Conservation (phyloP, 1,284 basidiomycete genomes). For the Prillingera fragicola region DNA sequence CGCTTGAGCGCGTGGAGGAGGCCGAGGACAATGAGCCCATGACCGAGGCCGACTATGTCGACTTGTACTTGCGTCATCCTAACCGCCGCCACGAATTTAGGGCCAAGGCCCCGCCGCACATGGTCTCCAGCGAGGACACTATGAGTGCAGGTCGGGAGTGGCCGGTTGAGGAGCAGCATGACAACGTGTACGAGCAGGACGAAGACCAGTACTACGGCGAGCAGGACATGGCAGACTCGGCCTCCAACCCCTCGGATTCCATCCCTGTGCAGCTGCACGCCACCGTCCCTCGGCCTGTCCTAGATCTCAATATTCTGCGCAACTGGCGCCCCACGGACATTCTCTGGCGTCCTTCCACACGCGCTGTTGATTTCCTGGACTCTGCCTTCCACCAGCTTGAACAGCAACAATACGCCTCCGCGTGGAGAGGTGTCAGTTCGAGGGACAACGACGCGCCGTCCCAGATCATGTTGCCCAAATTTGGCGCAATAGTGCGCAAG, state of each 20-base stretch:
- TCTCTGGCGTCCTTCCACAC: slow-evolving; percentile 34
- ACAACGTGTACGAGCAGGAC: background rate
- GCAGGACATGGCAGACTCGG: background rate
- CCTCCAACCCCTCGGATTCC: background rate
- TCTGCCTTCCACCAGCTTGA: slow-evolving; percentile 34
- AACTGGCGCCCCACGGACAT: slow-evolving; percentile 39
- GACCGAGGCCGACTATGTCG: slow-evolving; percentile 10
- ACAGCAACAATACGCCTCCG: too few species aligned
- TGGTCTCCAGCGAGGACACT: too few species aligned
- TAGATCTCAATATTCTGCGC: slow-evolving; percentile 20
- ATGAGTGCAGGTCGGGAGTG: too few species aligned
- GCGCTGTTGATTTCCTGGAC: slow-evolving; percentile 33
- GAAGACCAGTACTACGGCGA: background rate
- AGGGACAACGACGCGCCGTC: slow-evolving; percentile 2
- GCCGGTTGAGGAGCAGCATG: too few species aligned
- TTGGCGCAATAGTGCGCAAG: slow-evolving; percentile 22
- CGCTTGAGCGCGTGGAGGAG: too few species aligned
- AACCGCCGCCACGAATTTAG: slow-evolving; percentile 28
- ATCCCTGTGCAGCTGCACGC: background rate
- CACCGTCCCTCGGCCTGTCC: slow-evolving; percentile 1
- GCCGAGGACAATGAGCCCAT: background rate
- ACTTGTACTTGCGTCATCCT: slow-evolving; percentile 17
- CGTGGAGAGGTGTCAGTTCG: slow-evolving; percentile 7
- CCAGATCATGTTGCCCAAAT: slow-evolving; percentile 20
- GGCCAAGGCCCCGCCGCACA: background rate